phyloP scores from a whole-genome alignment of 306 rosid species.

The Lathyrus oleraceus region DNA sequence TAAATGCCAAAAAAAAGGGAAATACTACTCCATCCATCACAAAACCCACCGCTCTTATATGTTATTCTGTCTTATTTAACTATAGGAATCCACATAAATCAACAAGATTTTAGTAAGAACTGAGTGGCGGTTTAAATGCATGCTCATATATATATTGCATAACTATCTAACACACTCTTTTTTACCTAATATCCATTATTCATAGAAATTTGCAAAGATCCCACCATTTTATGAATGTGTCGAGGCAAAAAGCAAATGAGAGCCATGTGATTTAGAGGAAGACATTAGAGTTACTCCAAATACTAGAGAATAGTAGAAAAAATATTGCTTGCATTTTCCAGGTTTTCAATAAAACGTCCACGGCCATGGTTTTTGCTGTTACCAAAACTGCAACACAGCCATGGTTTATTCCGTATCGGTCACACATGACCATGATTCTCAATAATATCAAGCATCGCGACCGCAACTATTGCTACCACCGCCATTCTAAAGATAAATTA shows the following conservation, averaged over 20 bases:
- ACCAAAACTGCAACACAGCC: neutral
- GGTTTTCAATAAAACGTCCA: neutral
- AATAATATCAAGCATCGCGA: neutral
- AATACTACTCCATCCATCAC: neutral
- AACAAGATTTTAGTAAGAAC: neutral
- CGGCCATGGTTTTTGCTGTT: neutral
- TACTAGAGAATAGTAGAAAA: neutral
- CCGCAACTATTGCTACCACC: neutral
- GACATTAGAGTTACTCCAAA: neutral
- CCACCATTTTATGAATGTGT: neutral
- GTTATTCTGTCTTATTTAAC: neutral
- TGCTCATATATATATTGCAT: neutral
- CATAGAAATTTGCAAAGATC: neutral
- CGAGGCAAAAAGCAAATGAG: neutral
- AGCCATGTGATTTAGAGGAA: neutral
- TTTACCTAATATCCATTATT: neutral
- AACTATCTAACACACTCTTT: neutral
- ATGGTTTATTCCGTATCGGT: neutral
- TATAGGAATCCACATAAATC: neutral
- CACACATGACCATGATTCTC: neutral
- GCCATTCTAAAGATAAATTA: neutral
- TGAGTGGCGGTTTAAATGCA: neutral
- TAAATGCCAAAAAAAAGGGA: neutral
- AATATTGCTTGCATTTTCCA: neutral
- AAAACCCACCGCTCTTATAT: neutral